Evolutionary conservation across 331 rosid species (phyloP).

Genomic region (Quercus lobata): DNA sequence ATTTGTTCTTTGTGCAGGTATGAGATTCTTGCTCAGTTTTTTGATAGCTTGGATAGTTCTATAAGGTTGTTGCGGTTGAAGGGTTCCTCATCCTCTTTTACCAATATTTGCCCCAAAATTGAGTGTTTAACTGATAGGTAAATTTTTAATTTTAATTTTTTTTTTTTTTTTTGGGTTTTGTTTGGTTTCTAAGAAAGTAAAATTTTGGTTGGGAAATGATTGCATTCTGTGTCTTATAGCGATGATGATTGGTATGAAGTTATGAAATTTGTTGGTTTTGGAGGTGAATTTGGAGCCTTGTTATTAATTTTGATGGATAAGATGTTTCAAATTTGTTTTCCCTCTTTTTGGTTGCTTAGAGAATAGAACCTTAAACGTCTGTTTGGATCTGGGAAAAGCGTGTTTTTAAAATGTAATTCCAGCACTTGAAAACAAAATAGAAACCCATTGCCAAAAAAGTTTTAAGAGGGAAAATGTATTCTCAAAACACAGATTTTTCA

Average conservation of each 20-base stretch:
- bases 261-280: background rate
- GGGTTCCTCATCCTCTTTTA: slow-evolving; percentile 40
- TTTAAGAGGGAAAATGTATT: too few species aligned
- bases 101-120: slow-evolving; percentile 38
- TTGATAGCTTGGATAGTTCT: slow-evolving; percentile 55
- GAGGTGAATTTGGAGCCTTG: background rate
- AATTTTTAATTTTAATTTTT: background rate
- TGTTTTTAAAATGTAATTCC: too few species aligned
- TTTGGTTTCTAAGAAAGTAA: background rate
- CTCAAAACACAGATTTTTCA: too few species aligned
- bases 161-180: background rate
- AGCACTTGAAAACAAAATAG: too few species aligned
- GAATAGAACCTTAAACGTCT: background rate
- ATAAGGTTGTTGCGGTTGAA: slow-evolving; percentile 46
- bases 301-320: too few species aligned
- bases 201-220: background rate
- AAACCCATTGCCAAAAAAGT: too few species aligned
- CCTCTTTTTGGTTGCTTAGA: background rate
- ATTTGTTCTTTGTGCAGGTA: slow-evolving; percentile 36
- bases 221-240: background rate
- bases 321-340: too few species aligned
- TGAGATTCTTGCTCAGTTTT: slow-evolving; percentile 48
- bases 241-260: background rate
- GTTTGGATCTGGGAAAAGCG: background rate
- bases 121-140: slow-evolving; percentile 73